These are phyloP conservation scores for Hypericum perforatum DNA, from an alignment of 345 rosid genomes.

Conservation along the genomic window DNA sequence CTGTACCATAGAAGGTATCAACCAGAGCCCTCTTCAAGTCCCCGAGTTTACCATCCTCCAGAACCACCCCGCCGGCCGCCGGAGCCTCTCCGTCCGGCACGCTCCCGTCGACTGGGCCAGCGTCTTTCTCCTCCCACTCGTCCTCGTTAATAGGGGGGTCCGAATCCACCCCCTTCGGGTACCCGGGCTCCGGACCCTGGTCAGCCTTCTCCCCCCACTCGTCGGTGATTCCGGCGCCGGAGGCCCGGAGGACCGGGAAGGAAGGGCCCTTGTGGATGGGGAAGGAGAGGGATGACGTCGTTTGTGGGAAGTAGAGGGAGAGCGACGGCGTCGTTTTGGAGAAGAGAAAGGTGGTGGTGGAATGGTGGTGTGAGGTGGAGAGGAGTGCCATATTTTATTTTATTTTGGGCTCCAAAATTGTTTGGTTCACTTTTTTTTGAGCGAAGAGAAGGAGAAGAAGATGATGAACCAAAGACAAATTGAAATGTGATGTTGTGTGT, in stretches of 20 bases:
- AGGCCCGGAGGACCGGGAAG: too few relatives aligned
- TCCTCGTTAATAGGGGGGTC: constrained; percentile 79
- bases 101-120: constrained; percentile 34
- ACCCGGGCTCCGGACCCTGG: too few relatives aligned
- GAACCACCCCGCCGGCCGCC: constrained; percentile 10
- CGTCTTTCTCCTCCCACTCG: constrained; percentile 63
- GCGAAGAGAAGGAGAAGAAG: too few relatives aligned
- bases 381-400: constrained; percentile 34
- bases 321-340: not conserved
- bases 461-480: too few relatives aligned
- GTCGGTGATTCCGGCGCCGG: constrained; percentile 31
- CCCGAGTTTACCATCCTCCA: constrained; percentile 18
- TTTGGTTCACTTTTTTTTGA: too few relatives aligned
- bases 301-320: constrained; percentile 7
- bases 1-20: constrained; percentile 74
- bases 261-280: not conserved
- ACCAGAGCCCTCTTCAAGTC: constrained; percentile 78
- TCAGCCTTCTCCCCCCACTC: constrained; percentile 84
- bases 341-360: too few relatives aligned
- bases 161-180: constrained; percentile 39
- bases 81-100: not conserved
- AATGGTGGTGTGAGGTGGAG: constrained; percentile 11
- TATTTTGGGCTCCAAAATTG: too few relatives aligned
- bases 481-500: too few relatives aligned
- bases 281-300: constrained; percentile 1